phyloP scores from a whole-genome alignment of 371 early-diverging fungal species.

The Smittium mucronatum region DNA sequence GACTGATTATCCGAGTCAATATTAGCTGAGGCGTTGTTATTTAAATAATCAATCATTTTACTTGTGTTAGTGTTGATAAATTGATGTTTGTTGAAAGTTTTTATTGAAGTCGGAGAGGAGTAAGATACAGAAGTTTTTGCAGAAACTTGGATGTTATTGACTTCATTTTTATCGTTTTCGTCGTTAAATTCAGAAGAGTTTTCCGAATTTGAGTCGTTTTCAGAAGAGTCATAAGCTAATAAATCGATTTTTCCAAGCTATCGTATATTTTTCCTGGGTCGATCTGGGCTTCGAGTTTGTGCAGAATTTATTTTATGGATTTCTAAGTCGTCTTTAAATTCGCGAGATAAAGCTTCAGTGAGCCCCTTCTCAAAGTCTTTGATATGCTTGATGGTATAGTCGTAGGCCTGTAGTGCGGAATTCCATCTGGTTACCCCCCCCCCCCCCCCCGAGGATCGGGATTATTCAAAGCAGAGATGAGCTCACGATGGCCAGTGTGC shows the following conservation, averaged over 20 bases:
- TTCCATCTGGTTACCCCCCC: background rate
- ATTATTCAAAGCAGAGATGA: background rate
- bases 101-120: background rate
- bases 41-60: background rate
- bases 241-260: too few relatives aligned
- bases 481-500: background rate
- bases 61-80: background rate
- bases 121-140: too few relatives aligned
- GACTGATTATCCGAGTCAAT: background rate
- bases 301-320: background rate
- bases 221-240: too few relatives aligned
- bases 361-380: background rate
- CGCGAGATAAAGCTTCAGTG: background rate
- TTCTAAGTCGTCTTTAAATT: background rate
- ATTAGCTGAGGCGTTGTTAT: background rate
- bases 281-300: background rate
- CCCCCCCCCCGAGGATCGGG: background rate
- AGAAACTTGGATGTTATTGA: too few relatives aligned
- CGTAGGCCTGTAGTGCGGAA: background rate
- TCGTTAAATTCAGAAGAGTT: too few relatives aligned
- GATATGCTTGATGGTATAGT: background rate
- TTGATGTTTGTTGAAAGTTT: background rate
- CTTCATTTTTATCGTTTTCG: too few relatives aligned
- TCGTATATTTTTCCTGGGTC: too few relatives aligned
- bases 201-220: too few relatives aligned